Evolutionary conservation across 1,139 yeast genomes (phyloP).

Genomic region (Sugiyamaella grinbergsii): DNA sequence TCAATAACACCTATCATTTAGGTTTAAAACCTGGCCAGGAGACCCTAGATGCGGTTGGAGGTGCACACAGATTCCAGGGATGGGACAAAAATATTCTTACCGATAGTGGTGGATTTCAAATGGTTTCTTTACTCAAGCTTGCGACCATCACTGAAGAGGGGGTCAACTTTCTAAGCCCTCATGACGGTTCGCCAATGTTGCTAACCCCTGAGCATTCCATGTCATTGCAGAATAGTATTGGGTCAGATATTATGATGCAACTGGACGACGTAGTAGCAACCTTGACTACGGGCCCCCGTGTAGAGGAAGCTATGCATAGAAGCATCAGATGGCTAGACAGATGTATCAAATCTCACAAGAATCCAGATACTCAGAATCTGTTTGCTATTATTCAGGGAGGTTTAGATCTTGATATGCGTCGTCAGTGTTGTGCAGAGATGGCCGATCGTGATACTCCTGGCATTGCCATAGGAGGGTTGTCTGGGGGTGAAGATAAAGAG

Average conservation of each 20-base stretch:
- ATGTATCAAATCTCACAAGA: slow-evolving; percentile 49
- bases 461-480: slow-evolving; percentile 50
- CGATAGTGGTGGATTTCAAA: slow-evolving; percentile 51
- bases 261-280: slow-evolving; percentile 50
- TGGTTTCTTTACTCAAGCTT: slow-evolving; percentile 49
- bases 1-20: slow-evolving; percentile 49
- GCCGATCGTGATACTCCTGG: slow-evolving; percentile 50
- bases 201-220: slow-evolving; percentile 52
- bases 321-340: slow-evolving; percentile 50
- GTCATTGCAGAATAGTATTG: slow-evolving; percentile 48
- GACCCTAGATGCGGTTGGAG: slow-evolving; percentile 47
- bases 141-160: slow-evolving; percentile 52
- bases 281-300: slow-evolving; percentile 47
- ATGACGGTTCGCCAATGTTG: slow-evolving; percentile 51
- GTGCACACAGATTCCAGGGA: slow-evolving; percentile 48
- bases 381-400: slow-evolving; percentile 53
- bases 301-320: slow-evolving; percentile 50
- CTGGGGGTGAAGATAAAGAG: slow-evolving; percentile 50
- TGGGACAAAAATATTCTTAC: slow-evolving; percentile 49
- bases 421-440: slow-evolving; percentile 48
- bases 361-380: slow-evolving; percentile 47
- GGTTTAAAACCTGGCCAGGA: slow-evolving; percentile 51
- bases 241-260: slow-evolving; percentile 52
- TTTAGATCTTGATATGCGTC: slow-evolving; percentile 44
- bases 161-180: slow-evolving; percentile 49